Conservation (phyloP, 345 rosid genomes). For the Eucalyptus curtisii region DNA sequence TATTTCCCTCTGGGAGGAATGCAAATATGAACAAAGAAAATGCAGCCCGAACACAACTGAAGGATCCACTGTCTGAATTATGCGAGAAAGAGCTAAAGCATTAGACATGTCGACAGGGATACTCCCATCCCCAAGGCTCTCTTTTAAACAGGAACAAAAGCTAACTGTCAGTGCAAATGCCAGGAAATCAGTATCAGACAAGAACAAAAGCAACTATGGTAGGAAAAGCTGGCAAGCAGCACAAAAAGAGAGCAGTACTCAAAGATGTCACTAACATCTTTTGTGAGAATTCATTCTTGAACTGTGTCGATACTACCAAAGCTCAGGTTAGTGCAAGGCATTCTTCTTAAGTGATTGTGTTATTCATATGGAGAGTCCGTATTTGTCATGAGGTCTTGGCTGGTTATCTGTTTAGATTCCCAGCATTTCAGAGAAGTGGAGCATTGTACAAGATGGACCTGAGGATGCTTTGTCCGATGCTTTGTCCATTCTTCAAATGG, state of each 20-base stretch:
- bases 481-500: not conserved
- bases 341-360: not conserved
- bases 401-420: not conserved
- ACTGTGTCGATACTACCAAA: constrained; percentile 18
- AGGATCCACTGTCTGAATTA: too few species aligned
- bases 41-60: constrained; percentile 8
- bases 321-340: constrained; percentile 21
- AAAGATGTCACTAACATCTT: constrained; percentile 53
- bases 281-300: constrained; percentile 9
- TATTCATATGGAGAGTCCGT: not conserved
- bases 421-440: not conserved
- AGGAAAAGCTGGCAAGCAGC: constrained; percentile 20
- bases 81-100: not conserved
- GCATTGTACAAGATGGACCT: not conserved
- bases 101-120: constrained; percentile 25
- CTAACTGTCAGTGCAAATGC: not conserved
- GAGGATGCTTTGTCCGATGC: not conserved
- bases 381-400: not conserved
- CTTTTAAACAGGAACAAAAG: not conserved
- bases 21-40: constrained; percentile 53
- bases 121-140: constrained; percentile 36
- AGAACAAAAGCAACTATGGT: constrained; percentile 19
- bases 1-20: constrained; percentile 14
- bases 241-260: constrained; percentile 70
- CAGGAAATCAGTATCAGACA: constrained; percentile 30